phyloP scores from a whole-genome alignment of 2,329 filamentous ascomycete species.

The Grosmannia huntii region DNA sequence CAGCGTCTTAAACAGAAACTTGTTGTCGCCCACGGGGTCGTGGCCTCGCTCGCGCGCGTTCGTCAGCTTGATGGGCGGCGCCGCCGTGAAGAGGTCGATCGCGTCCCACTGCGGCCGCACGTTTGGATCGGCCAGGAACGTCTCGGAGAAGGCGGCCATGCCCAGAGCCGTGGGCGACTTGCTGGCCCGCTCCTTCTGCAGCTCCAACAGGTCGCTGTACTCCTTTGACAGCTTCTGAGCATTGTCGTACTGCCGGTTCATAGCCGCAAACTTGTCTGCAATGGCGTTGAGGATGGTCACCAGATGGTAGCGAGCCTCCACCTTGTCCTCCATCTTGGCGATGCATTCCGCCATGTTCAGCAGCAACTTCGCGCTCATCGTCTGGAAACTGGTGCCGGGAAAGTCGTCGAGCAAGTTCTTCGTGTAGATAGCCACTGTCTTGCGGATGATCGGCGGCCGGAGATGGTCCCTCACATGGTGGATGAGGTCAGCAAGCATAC shows the following conservation, averaged over 20 bases:
- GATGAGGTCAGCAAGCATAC: constrained; percentile 95
- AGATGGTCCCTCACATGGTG: constrained; percentile 92
- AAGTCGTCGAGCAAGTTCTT: constrained; percentile 92
- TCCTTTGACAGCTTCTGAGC: constrained; percentile 92
- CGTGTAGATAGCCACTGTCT: constrained; percentile 95
- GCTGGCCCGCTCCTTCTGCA: constrained; percentile 29
- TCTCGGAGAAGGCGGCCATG: constrained; percentile 50
- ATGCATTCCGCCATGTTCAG: constrained; percentile 99
- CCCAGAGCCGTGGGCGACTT: constrained; percentile 23
- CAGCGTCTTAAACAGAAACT: constrained; percentile 92
- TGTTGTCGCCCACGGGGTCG: constrained; percentile 91
- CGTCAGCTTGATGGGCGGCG: constrained; percentile 89
- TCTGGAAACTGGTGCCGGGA: constrained; percentile 96
- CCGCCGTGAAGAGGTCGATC: constrained; percentile 81
- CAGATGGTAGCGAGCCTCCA: constrained; percentile 85
- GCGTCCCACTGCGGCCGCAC: constrained; percentile 88
- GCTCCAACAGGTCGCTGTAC: constrained; percentile 63
- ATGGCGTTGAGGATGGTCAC: constrained; percentile 98
- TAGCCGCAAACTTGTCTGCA: constrained; percentile 92
- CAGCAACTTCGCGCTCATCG: constrained; percentile 95
- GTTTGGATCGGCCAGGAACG: constrained; percentile 73
- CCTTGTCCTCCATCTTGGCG: constrained; percentile 82
- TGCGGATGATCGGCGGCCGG: constrained; percentile 78
- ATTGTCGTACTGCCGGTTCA: constrained; percentile 94
- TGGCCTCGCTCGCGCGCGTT: constrained; percentile 80